Base-by-base conservation (phyloP, 2,329 filamentous ascomycete genomes). In the Lasiodiplodia theobromae region DNA sequence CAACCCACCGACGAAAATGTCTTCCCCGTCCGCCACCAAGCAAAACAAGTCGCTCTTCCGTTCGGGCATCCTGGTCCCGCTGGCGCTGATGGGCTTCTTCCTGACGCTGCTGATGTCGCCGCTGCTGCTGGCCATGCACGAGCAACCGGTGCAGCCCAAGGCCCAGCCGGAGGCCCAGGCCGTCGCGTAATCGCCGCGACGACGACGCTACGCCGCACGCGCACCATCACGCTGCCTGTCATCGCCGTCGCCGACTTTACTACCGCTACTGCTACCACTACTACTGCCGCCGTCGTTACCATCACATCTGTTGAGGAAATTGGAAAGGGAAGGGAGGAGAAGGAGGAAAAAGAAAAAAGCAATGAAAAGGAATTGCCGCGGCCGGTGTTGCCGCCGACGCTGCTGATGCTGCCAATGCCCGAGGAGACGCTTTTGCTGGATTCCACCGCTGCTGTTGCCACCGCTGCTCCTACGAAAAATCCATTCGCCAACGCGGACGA, bases 51-150 rank as follows among this genome's bases (percentile, higher is more conserved):
- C 65, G 65, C 54, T 37, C 31, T 37, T 67, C 65, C 47, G 53
- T 52, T 57, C 65, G 34, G 65, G 65, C 54, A 67, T 67, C 54
- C 28, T 58, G 18, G 38, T 67, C n/a, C 65, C 65, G 31, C 54
- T 67, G 16, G 65, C 56, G 3, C 44, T 67, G 6, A 54, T 67
- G 23, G 37, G 28, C 44, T 37, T 58, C 54, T 67, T 67, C 54
- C 65, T 67, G 54, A 58, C 56, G 40, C 65, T 67, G 16, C 65
- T 67, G 28, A 58, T 67, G 53, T 67, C 65, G 38, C 65, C 65
- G 40, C 53, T 67, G 14, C 53, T 67, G n/a, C 65, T 67, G 40
- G 65, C 65, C 4, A 47, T 67, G 65, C 65, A 67, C 65, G 40
- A 57, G 65, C 65, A 67, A 23, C 65, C 65, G 12, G 18, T 67